Base-by-base conservation (phyloP, 164 flowering plant species). In the Euptelea pleiosperma region DNA sequence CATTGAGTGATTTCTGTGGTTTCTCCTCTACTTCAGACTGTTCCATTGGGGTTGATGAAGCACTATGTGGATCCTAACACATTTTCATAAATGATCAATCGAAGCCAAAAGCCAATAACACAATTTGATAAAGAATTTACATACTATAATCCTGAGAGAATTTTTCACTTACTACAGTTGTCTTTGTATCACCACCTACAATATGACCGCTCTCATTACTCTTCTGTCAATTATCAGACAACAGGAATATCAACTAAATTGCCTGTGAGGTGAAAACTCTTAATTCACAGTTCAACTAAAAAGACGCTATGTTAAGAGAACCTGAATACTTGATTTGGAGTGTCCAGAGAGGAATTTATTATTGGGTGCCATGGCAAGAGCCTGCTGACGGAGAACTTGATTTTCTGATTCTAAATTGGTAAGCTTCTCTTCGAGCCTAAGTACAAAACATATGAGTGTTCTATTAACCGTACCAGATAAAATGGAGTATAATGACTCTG, bases 1-100 rank as follows among this genome's bases (percentile, higher is more conserved):
- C 97, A 64, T 91, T 91, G 8, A 94, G 87, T 43, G 97, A 91
- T 62, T 87, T 94, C 64, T 94, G 99, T 61, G 99, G 99, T 62
- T 79, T 88, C 58, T 87, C 99, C 62, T 94, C 99, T 43, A 81
- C 71, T 75, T 93, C 99, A 16, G 79, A 57, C 54, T 46, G 64
- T 2, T 86, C 96, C 66, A 81, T 79, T 34, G 76, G 73, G 58
- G 65, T 77, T 42, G 78, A 62, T 66, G 84, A 74, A 39, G 79
- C 60, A 66, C 82, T 81, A 34, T 80, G 85, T 58, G 81, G 53
- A 71, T 87, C 96, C 98, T 93, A 74, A 58, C 49, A 59, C 24
- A 54, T 42, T 54, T 36, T 3, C 52, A 30, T 8, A 70, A 12
- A 39, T 35, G 52, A 63, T 44, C 40, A 63, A 58, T 14, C 44